Conservation (phyloP, 805 yeast species). For the Candida vartiovaarae region DNA sequence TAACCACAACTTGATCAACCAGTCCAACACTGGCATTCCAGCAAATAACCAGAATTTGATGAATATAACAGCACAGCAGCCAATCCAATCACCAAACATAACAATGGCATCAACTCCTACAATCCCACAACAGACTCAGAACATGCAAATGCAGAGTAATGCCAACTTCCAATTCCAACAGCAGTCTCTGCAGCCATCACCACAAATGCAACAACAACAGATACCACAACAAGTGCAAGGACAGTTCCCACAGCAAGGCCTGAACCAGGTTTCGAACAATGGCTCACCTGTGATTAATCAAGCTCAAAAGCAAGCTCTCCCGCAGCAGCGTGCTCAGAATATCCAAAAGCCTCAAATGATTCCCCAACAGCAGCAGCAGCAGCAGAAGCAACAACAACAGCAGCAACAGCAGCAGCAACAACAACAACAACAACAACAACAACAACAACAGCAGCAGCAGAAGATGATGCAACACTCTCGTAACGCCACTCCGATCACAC, state of each 20-base stretch:
- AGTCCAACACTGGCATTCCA: background rate
- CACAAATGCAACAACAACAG: slow-evolving; percentile 12
- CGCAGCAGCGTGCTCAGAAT: slow-evolving; percentile 21
- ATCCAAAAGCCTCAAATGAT: slow-evolving; percentile 18
- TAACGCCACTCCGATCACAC: slow-evolving; percentile 17
- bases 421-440: slow-evolving; percentile 14
- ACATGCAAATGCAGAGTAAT: background rate
- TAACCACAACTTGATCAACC: too few species aligned
- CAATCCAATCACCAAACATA: background rate
- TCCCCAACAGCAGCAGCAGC: slow-evolving; percentile 10
- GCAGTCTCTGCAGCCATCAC: slow-evolving; percentile 6
- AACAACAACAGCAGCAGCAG: slow-evolving; percentile 15
- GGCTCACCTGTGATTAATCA: slow-evolving; percentile 1
- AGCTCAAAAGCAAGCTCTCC: slow-evolving; percentile 8
- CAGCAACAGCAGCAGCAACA: slow-evolving; percentile 7
- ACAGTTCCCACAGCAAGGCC: slow-evolving; percentile 13
- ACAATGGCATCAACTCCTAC: background rate
- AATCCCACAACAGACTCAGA: background rate
- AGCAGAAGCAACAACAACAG: slow-evolving; percentile 9
- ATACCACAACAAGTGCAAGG: slow-evolving; percentile 15
- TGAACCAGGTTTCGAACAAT: background rate
- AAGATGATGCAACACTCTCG: slow-evolving; percentile 14
- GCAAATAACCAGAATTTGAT: background rate
- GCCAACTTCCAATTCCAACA: slow-evolving; percentile 19
- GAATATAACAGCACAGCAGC: background rate